Evolutionary conservation across 345 rosid genomes (phyloP).

Genomic region (Brassica cretica): DNA sequence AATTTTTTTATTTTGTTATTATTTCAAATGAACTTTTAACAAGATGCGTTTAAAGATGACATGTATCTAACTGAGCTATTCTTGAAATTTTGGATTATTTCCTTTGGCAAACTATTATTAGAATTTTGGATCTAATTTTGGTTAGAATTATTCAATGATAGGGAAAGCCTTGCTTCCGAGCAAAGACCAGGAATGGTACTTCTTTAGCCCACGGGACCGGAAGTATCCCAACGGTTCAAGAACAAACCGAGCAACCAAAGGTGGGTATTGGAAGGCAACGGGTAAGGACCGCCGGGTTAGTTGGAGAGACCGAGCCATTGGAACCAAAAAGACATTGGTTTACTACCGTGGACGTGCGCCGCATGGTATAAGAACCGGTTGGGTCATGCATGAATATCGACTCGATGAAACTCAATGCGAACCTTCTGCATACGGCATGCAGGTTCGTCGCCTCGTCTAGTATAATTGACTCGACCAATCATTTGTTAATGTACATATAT

Average conservation of each 20-base stretch:
- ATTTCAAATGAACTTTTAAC: background rate
- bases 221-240: slow-evolving; percentile 45
- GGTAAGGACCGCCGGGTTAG: slow-evolving; percentile 44
- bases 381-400: slow-evolving; percentile 48
- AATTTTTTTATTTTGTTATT: background rate
- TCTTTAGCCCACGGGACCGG: slow-evolving; percentile 44
- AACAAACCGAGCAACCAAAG: slow-evolving; percentile 44
- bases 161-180: slow-evolving; percentile 43
- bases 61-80: background rate
- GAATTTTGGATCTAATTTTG: background rate
- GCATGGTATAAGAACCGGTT: slow-evolving; percentile 44
- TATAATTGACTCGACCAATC: background rate
- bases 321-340: slow-evolving; percentile 43
- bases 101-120: background rate
- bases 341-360: slow-evolving; percentile 44
- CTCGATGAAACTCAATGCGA: slow-evolving; percentile 40
- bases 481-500: background rate
- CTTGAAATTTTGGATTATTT: background rate
- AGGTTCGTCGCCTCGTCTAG: slow-evolving; percentile 18
- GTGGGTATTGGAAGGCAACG: slow-evolving; percentile 44
- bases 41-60: background rate
- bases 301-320: slow-evolving; percentile 41
- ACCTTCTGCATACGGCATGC: slow-evolving; percentile 40
- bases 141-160: background rate
- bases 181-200: slow-evolving; percentile 46